phyloP scores from a whole-genome alignment of 2,329 filamentous ascomycete species.

The Stachybotrys echinatus region DNA sequence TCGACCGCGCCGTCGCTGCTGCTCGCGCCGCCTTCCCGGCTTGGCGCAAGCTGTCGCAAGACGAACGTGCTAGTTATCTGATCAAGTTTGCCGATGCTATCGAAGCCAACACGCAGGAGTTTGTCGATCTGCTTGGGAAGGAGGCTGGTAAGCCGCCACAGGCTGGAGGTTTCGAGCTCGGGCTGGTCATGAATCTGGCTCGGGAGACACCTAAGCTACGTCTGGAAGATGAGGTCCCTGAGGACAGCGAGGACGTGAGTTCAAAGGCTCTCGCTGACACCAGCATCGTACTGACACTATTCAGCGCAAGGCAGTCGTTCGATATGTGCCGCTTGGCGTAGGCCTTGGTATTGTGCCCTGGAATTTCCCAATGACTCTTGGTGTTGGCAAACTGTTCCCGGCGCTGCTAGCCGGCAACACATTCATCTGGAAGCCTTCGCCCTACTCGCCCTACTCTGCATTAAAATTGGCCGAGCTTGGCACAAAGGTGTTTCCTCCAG shows the following conservation, averaged over 20 bases:
- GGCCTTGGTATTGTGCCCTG: slow-evolving; percentile 38
- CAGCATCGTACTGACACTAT: too few relatives aligned
- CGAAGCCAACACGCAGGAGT: slow-evolving; percentile 14
- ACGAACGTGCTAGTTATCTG: slow-evolving; percentile 17
- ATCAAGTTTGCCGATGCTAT: slow-evolving; percentile 18
- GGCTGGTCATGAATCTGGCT: slow-evolving; percentile 3
- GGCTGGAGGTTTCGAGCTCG: slow-evolving; percentile 8
- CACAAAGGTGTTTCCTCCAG: slow-evolving; percentile 52
- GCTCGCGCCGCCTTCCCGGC: slow-evolving; percentile 20
- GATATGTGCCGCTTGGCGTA: slow-evolving; percentile 31
- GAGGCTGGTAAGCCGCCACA: slow-evolving; percentile 19
- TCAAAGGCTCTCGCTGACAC: too few relatives aligned
- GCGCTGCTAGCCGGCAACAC: slow-evolving; percentile 52
- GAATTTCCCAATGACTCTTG: slow-evolving; percentile 48
- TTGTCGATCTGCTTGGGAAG: slow-evolving; percentile 13
- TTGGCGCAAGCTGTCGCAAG: slow-evolving; percentile 20
- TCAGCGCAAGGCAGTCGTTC: slow-evolving; percentile 8
- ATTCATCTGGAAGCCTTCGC: slow-evolving; percentile 52
- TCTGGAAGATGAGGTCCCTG: slow-evolving; percentile 11
- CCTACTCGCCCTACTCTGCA: slow-evolving; percentile 50
- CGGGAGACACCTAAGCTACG: slow-evolving; percentile 2
- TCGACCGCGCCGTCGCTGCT: slow-evolving; percentile 21
- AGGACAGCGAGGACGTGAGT: slow-evolving; percentile 28
- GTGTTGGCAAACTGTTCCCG: slow-evolving; percentile 48
- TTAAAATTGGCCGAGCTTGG: slow-evolving; percentile 56